phyloP scores from a whole-genome alignment of 208 protist genomes.

The Leishmania amazonensis region DNA sequence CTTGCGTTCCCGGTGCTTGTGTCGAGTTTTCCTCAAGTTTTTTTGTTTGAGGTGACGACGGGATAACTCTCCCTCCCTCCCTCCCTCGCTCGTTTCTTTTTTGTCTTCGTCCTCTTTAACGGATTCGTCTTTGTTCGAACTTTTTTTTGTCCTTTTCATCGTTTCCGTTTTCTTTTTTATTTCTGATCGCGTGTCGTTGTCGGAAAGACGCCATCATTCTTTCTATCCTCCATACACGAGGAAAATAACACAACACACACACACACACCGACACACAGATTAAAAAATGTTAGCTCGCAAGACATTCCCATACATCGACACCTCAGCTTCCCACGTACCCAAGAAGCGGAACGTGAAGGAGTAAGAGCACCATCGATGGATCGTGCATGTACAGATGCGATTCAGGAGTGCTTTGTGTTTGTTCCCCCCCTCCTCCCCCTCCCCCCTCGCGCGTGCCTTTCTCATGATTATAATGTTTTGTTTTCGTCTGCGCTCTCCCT shows the following conservation, averaged over 20 bases:
- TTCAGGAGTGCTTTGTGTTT: not conserved
- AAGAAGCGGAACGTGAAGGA: not conserved
- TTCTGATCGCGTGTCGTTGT: not conserved
- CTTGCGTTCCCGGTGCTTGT: no score
- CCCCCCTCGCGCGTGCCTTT: no score
- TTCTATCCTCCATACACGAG: not conserved
- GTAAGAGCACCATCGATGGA: not conserved
- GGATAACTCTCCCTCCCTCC: no score
- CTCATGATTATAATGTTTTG: no score
- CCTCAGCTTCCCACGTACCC: not conserved
- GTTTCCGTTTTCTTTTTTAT: constrained; percentile 9
- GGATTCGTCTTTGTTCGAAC: not conserved
- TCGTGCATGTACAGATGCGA: not conserved
- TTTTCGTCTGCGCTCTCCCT: not conserved
- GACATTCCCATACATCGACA: not conserved
- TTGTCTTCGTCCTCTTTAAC: not conserved
- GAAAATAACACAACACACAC: not conserved
- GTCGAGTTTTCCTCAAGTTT: no score
- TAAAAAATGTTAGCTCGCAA: not conserved
- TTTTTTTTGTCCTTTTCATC: not conserved
- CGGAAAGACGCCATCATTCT: not conserved
- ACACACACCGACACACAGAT: not conserved
- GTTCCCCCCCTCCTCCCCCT: not conserved
- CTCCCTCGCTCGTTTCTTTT: not conserved
- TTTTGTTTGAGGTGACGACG: no score